Evolutionary conservation across 2,329 filamentous ascomycete species (phyloP), one percentile per base, ranked within the genome.

Genomic region (Colletotrichum musae): DNA sequence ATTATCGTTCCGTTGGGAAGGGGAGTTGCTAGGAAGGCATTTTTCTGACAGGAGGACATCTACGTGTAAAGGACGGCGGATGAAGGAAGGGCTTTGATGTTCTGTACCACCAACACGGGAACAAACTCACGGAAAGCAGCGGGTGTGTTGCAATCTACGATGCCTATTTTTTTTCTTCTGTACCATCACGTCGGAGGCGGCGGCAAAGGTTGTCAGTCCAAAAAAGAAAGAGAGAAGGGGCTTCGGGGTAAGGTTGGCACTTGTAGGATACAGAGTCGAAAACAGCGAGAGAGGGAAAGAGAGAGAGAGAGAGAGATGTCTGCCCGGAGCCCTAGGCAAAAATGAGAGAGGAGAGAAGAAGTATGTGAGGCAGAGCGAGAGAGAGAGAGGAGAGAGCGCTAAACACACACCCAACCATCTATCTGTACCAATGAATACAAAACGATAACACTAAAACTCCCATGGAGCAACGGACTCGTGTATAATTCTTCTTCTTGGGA

Each of bases 351-450:
- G 61, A 2, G 50, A 21, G 18, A 39, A 5, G 5, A 9, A 9
- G 32, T 36, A 36, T 36, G 32, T 36, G 32, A 36, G 32, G 7
- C 32, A 36, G 32, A 36, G 32, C 32, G 32, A 36, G 32, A 36
- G 32, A 7, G 32, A 7, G 32, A 36, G 10, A 54, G 21, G 21
- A 24, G 21, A 24, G 21, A 24, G 21, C 21, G 21, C 21, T 3
- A 24, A 24, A 24, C 21, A 24, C 21, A 57, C 58, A 61, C 43
- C 51, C 62, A 39, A 47, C 32, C 24, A 36, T 24, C 21, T 24
- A 67, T 61, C 43, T 70, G 57, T 70, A 70, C 32, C 57, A 67
- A 61, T 47, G 67, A 70, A 43, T 41, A 47, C 24, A 47, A 58
- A 9, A 36, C 7, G 9, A 36, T 9, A 32, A 36, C 32, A 7